Evolutionary conservation across 139 green algal species (phyloP).

Genomic region (Nannochloris sp.): DNA sequence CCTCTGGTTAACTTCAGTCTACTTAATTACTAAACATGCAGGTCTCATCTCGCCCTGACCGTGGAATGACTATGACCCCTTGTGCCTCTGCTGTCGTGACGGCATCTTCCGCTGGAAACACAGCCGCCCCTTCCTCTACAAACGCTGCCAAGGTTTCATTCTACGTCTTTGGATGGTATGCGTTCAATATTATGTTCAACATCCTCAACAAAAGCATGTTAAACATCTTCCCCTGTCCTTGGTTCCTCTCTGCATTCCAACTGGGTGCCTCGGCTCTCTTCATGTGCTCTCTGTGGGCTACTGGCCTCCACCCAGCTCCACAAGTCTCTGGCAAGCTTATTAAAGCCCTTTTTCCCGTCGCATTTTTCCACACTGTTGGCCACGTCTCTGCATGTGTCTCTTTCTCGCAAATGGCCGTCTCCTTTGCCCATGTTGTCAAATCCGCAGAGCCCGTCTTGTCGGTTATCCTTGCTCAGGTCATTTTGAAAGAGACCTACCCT

Average conservation of each 20-base stretch:
- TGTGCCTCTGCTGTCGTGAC: no score
- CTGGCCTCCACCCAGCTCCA: slow-evolving; percentile 58
- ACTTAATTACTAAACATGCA: no score
- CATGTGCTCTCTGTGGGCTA: slow-evolving; percentile 69
- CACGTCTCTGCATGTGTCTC: slow-evolving; percentile 70
- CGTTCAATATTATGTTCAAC: slow-evolving; percentile 91
- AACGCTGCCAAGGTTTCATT: neutral
- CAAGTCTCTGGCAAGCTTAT: slow-evolving; percentile 41
- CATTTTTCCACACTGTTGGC: slow-evolving; percentile 76
- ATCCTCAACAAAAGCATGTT: slow-evolving; percentile 83
- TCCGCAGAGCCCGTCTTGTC: slow-evolving; percentile 56
- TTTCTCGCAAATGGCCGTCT: slow-evolving; percentile 80
- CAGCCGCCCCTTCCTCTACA: no score
- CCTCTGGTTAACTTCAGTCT: no score
- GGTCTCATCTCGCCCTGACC: no score
- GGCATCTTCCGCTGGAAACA: no score
- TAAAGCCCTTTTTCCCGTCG: slow-evolving; percentile 53
- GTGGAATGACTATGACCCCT: no score
- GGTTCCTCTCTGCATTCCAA: slow-evolving; percentile 78
- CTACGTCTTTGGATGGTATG: slow-evolving; percentile 54
- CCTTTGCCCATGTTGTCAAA: slow-evolving; percentile 79
- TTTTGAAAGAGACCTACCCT: slow-evolving; percentile 42
- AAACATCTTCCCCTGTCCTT: slow-evolving; percentile 79
- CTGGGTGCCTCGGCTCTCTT: slow-evolving; percentile 66
- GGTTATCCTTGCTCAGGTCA: slow-evolving; percentile 60